Percentiles rank a stretch among this genome's conserved stretches.
These are phyloP conservation scores for Pleurotus salmoneostramineus DNA, from an alignment of 768 basidiomycete species.

Conservation along the genomic window DNA sequence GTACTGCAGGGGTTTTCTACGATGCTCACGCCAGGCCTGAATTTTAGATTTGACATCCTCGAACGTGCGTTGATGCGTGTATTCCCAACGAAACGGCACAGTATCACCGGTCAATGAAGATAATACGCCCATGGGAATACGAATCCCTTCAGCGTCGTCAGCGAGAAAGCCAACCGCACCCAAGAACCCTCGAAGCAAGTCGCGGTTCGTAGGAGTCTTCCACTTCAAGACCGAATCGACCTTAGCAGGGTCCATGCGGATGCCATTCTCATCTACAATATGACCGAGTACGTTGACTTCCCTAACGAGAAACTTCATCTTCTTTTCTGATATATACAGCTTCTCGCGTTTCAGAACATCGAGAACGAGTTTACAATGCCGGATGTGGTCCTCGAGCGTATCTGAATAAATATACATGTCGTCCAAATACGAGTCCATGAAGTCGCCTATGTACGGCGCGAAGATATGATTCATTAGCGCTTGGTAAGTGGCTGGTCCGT, in stretches of 20 bases:
- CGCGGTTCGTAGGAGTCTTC: slow-evolving; percentile 20
- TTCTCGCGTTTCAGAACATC: slow-evolving; percentile 16
- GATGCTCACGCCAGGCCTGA: background rate
- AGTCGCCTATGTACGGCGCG: slow-evolving; percentile 19
- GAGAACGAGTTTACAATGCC: slow-evolving; percentile 23
- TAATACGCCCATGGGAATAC: slow-evolving; percentile 23
- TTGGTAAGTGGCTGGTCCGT: slow-evolving; percentile 32
- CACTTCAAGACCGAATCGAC: slow-evolving; percentile 22
- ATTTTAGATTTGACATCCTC: slow-evolving; percentile 19
- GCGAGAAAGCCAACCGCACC: slow-evolving; percentile 28
- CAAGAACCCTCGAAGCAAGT: slow-evolving; percentile 23
- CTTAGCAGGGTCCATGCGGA: slow-evolving; percentile 30
- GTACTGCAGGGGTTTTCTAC: slow-evolving; percentile 12
- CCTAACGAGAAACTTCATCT: slow-evolving; percentile 15
- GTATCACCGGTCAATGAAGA: slow-evolving; percentile 9
- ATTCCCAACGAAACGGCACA: slow-evolving; percentile 10
- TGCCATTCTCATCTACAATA: slow-evolving; percentile 17
- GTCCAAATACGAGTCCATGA: slow-evolving; percentile 27
- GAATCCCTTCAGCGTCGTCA: slow-evolving; percentile 14
- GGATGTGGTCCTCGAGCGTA: slow-evolving; percentile 26
- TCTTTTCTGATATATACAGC: slow-evolving; percentile 25
- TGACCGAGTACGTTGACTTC: slow-evolving; percentile 15
- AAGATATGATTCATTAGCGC: slow-evolving; percentile 30
- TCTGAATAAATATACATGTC: slow-evolving; percentile 33
- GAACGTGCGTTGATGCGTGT: slow-evolving; percentile 16